Percentiles rank a stretch among this genome's conserved stretches.
These are phyloP conservation scores for Citrus australasica DNA, from an alignment of 345 rosid species.

Conservation along the genomic window DNA sequence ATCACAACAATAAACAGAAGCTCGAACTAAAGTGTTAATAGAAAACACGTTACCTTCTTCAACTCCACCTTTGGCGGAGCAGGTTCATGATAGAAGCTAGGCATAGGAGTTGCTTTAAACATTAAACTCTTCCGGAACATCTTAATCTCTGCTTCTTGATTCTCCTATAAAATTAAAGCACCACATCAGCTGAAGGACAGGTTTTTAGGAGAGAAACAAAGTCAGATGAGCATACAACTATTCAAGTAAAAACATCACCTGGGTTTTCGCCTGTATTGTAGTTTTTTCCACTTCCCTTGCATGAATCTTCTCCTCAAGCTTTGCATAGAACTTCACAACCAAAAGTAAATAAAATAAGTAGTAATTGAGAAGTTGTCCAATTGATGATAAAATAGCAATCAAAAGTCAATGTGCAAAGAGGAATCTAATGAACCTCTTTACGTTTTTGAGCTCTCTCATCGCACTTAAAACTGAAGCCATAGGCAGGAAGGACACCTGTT, in stretches of 20 bases:
- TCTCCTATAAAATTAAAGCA: constrained; percentile 21
- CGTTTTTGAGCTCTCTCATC: constrained; percentile 46
- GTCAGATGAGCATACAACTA: background rate
- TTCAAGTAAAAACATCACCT: constrained; percentile 18
- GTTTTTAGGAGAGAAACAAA: background rate
- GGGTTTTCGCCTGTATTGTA: constrained; percentile 36
- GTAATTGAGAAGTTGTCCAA: background rate
- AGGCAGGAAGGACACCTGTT: constrained; percentile 31
- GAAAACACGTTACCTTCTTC: constrained; percentile 31
- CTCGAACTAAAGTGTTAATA: background rate
- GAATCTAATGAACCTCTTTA: constrained; percentile 32
- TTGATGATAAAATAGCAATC: background rate
- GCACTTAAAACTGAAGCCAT: constrained; percentile 44
- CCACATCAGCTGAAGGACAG: background rate
- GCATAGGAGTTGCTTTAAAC: constrained; percentile 46
- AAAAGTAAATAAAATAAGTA: constrained; percentile 6
- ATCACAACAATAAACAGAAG: background rate
- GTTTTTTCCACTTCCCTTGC: constrained; percentile 37
- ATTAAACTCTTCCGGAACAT: constrained; percentile 33
- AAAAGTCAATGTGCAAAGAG: background rate
- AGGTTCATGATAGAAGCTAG: constrained; percentile 42
- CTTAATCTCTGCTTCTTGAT: constrained; percentile 38
- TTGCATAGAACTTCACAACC: constrained; percentile 29
- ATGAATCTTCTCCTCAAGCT: constrained; percentile 45
- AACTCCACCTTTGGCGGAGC: constrained; percentile 35